Evolutionary conservation across 176 grass and related monocot species (phyloP).

Genomic region (Puccinellia tenuiflora): DNA sequence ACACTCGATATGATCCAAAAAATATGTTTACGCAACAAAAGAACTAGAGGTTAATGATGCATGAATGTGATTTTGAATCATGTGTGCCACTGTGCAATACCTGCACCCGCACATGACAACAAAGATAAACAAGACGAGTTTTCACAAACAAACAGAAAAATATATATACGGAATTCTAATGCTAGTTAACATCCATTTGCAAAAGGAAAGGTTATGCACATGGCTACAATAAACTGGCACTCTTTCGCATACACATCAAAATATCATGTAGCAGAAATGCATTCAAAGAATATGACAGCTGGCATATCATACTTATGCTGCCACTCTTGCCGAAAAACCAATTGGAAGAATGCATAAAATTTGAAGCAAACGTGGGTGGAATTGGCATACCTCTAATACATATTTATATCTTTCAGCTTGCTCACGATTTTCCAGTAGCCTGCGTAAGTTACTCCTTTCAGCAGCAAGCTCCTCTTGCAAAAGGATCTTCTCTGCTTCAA

Average conservation of each 20-base stretch:
- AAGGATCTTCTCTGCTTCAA: conserved; percentile 30
- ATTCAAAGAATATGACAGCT: neutral
- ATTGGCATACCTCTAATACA: conserved; percentile 16
- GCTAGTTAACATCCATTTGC: neutral
- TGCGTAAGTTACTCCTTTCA: conserved; percentile 26
- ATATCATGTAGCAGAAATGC: neutral
- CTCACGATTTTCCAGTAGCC: conserved; percentile 26
- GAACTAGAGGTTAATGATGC: neutral
- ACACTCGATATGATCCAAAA: neutral
- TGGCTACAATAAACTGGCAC: neutral
- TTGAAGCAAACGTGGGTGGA: neutral
- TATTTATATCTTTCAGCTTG: conserved; percentile 1
- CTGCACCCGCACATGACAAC: neutral
- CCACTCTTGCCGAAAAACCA: neutral
- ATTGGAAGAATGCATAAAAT: neutral
- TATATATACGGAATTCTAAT: neutral
- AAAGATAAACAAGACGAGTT: neutral
- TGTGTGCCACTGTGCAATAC: neutral
- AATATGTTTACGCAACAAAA: neutral
- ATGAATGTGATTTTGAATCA: neutral
- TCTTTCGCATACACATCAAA: neutral
- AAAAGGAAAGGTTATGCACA: neutral
- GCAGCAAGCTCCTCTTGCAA: conserved; percentile 28
- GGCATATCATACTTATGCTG: neutral
- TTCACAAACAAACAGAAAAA: conserved; percentile 2